Evolutionary conservation across 2,329 filamentous ascomycete genomes (phyloP).

Genomic region (Fusarium scirpi): DNA sequence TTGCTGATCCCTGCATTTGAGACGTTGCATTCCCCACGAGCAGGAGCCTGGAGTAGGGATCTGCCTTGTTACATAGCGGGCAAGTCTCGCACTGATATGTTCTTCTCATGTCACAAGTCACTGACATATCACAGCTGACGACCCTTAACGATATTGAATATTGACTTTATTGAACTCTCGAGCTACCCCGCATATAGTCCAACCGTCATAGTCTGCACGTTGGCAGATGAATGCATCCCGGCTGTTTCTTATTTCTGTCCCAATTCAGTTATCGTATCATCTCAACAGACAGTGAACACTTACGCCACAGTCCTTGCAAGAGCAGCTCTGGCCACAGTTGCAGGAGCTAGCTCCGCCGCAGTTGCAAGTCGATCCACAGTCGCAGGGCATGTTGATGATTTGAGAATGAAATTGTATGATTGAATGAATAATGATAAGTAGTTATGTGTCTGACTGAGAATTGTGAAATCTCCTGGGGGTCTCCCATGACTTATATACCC

Average conservation of each 20-base stretch:
- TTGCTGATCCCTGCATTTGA: not conserved
- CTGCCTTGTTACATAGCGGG: not conserved
- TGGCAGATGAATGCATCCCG: too few species aligned
- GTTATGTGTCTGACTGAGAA: not conserved
- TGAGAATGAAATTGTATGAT: not conserved
- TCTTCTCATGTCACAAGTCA: not conserved
- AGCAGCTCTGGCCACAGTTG: conserved; percentile 12
- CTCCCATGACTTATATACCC: conserved; percentile 12
- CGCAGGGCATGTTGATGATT: conserved; percentile 13
- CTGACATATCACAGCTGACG: not conserved
- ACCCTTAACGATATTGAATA: not conserved
- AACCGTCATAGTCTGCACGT: not conserved
- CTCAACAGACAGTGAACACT: fast-evolving
- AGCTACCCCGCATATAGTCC: not conserved
- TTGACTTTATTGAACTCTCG: not conserved
- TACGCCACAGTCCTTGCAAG: conserved; percentile 29
- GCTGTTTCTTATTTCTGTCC: not conserved
- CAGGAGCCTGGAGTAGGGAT: not conserved
- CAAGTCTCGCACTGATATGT: not conserved
- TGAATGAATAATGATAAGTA: too few species aligned
- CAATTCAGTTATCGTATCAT: fast-evolving
- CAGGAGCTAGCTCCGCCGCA: conserved; percentile 9
- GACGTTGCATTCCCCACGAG: not conserved
- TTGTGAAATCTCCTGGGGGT: not conserved
- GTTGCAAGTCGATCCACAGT: conserved; percentile 20